Conservation (phyloP, 2,329 filamentous ascomycete species). For the Apiospora aurea region DNA sequence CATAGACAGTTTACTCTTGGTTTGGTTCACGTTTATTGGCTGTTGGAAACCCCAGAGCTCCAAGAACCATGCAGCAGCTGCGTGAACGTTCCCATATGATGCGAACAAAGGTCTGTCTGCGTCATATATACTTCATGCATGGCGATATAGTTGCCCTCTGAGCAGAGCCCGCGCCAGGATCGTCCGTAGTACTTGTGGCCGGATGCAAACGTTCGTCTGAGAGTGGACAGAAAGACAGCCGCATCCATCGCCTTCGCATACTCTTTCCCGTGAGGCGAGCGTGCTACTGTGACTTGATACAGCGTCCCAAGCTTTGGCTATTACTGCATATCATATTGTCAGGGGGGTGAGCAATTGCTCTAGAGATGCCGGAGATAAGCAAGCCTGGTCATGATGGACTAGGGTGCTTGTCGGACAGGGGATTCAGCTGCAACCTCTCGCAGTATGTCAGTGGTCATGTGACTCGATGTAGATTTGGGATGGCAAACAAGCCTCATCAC, state of each 20-base stretch:
- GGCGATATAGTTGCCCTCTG: not conserved
- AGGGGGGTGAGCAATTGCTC: not conserved
- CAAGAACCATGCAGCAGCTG: not conserved
- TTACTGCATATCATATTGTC: not conserved
- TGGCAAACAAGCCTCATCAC: conserved; percentile 3
- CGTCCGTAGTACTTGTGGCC: not conserved
- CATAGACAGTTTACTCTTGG: not conserved
- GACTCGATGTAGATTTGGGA: not conserved
- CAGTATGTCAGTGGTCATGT: conserved; percentile 14
- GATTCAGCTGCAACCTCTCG: conserved; percentile 1
- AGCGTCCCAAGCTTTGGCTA: not conserved
- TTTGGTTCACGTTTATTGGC: not conserved
- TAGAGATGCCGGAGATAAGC: conserved; percentile 18
- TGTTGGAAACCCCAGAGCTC: not conserved
- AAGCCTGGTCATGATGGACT: not conserved
- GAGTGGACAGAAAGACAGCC: not conserved
- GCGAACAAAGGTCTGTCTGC: not conserved
- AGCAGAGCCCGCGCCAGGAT: not conserved
- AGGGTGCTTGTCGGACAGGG: conserved; percentile 4
- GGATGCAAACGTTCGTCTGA: not conserved
- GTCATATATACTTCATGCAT: conserved; percentile 17
- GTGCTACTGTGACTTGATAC: not conserved
- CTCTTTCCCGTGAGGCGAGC: not conserved
- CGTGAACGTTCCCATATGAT: conserved; percentile 4
- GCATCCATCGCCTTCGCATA: not conserved